A percentile compares a stretch with the other conserved stretches of the same genome.
phyloP scores from a whole-genome alignment of 495 filamentous ascomycete species.

The Aspergillus indologenus region DNA sequence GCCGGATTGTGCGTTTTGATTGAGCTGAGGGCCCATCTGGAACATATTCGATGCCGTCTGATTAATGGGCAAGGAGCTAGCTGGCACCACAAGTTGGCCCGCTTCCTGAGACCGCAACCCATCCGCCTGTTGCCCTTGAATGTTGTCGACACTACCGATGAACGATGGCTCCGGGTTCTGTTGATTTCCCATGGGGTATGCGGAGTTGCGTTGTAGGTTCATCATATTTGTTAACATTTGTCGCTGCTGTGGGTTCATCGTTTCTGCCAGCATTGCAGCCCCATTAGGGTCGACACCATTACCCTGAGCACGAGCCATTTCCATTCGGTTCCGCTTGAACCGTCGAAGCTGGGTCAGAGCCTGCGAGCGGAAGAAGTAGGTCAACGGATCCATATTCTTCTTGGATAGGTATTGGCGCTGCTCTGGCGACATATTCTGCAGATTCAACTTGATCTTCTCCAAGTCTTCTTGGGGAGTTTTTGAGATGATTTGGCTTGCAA shows the following conservation, averaged over 20 bases:
- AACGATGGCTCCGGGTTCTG: slow-evolving; percentile 49
- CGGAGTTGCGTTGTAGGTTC: slow-evolving; percentile 41
- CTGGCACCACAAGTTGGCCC: slow-evolving; percentile 64
- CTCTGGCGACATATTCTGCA: slow-evolving; percentile 43
- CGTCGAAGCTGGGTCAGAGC: slow-evolving; percentile 39
- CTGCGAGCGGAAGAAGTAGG: slow-evolving; percentile 49
- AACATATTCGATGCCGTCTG: slow-evolving; percentile 42
- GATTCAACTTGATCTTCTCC: slow-evolving; percentile 41
- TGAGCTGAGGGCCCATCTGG: slow-evolving; percentile 30
- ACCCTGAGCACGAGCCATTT: slow-evolving; percentile 33
- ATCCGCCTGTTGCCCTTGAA: slow-evolving; percentile 61
- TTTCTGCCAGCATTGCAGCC: slow-evolving; percentile 34
- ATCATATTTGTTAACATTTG: slow-evolving; percentile 45
- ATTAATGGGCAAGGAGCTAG: slow-evolving; percentile 53
- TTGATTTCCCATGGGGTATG: slow-evolving; percentile 32
- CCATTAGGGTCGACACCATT: slow-evolving; percentile 30
- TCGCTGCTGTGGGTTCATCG: slow-evolving; percentile 42
- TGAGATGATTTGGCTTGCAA: slow-evolving; percentile 40
- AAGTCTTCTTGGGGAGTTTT: slow-evolving; percentile 43
- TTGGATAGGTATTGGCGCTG: slow-evolving; percentile 39
- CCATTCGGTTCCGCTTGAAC: slow-evolving; percentile 33
- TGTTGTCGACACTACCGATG: slow-evolving; percentile 51
- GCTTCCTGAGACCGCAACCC: slow-evolving; percentile 61
- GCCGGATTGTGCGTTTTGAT: slow-evolving; percentile 37
- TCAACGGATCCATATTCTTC: slow-evolving; percentile 46